Evolutionary conservation across 140 eudicot genomes (phyloP).

Genomic region (Anethum foeniculum): DNA sequence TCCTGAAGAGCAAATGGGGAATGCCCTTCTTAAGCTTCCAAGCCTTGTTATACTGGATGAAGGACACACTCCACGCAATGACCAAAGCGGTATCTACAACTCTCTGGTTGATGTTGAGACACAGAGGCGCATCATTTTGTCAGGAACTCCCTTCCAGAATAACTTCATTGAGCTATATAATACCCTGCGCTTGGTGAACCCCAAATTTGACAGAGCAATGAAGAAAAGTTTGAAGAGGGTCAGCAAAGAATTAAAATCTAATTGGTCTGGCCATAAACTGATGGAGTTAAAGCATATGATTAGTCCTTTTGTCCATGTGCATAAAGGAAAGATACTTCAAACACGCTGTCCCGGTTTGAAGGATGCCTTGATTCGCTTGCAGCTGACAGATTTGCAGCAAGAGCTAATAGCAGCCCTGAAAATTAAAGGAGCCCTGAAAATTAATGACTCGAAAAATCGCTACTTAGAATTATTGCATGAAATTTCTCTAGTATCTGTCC

Average conservation of each 20-base stretch:
- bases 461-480: conserved; percentile 31
- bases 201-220: conserved; percentile 14
- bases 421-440: conserved; percentile 12
- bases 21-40: conserved; percentile 36
- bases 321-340: conserved; percentile 49
- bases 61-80: conserved; percentile 73
- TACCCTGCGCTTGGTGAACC: conserved; percentile 46
- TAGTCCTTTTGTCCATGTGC: conserved; percentile 60
- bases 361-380: conserved; percentile 32
- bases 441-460: not conserved
- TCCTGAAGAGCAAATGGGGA: not conserved
- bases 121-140: conserved; percentile 38
- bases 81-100: conserved; percentile 46
- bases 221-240: not conserved
- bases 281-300: conserved; percentile 42
- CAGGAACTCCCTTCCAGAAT: conserved; percentile 84
- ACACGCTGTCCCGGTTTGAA: conserved; percentile 42
- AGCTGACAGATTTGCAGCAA: conserved; percentile 42
- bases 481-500: conserved; percentile 49
- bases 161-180: conserved; percentile 55
- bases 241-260: not conserved
- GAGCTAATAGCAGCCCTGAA: conserved; percentile 11
- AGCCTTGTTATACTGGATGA: conserved; percentile 64
- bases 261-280: conserved; percentile 16
- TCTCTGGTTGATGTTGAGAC: conserved; percentile 36